Conservation (phyloP, 2,329 filamentous ascomycete species). For the Calonectria pseudoreteaudii region DNA sequence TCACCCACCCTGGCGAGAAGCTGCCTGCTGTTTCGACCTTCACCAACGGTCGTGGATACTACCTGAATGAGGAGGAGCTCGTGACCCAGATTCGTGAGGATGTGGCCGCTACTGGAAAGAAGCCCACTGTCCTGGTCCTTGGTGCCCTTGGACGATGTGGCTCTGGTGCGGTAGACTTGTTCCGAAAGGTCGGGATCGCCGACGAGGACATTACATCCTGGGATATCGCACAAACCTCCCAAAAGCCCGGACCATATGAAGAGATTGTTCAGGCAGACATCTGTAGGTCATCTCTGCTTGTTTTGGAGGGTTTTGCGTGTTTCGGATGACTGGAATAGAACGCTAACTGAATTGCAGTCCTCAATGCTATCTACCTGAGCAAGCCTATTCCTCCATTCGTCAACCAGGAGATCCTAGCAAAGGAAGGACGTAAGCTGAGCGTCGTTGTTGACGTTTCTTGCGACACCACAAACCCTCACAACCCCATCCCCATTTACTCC, state of each 20-base stretch:
- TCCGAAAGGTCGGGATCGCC: neutral
- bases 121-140: neutral
- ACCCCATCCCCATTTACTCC: slow-evolving; percentile 81
- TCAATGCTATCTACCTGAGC: neutral
- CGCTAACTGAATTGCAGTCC: neutral
- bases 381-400: neutral
- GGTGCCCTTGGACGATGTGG: neutral
- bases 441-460: slow-evolving; percentile 85
- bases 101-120: neutral
- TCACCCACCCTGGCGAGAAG: slow-evolving; percentile 75
- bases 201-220: neutral
- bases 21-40: slow-evolving; percentile 56
- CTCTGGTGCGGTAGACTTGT: neutral
- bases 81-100: neutral
- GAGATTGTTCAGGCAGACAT: neutral
- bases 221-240: neutral
- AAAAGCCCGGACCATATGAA: neutral
- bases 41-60: neutral
- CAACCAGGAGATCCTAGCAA: neutral
- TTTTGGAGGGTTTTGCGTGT: no score
- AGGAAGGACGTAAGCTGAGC: slow-evolving; percentile 60
- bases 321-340: neutral
- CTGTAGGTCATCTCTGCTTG: neutral
- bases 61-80: neutral
- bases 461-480: slow-evolving; percentile 80